Base-by-base conservation (phyloP, 257 asterid genomes). In the Echites panduratus region DNA sequence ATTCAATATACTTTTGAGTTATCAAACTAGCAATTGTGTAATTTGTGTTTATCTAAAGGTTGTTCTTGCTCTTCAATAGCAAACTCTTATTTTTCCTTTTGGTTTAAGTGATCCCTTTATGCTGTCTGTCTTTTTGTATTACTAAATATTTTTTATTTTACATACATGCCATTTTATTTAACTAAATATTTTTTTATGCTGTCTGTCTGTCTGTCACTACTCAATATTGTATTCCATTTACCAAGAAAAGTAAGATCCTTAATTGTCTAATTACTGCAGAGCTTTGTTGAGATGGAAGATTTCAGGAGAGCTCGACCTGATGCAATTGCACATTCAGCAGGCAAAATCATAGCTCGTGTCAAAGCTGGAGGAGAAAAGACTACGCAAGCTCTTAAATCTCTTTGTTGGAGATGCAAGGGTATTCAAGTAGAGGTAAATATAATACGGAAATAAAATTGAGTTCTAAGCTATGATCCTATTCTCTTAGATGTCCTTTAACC, bases 371-470 rank as follows among this genome's bases (percentile, higher is more conserved):
- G 96, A 76, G 97, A 95, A 78, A 95, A 90, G 94, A 95, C 91
- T 75, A 79, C 78, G 16, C 96, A 95, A 77, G 97, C 99, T 70
- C 88, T 95, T 71, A 89, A 87, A 83, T 90, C 99, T 56, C 88
- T 92, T 45, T 95, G 98, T 81, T 92, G 95, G 99, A 89, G 97
- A 87, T 84, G 91, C 89, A 89, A 88, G 91, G 96, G 98, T 63
- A 86, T 95, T 80, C 97, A 88, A 84, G 98, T 82, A 61, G 96
- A 95, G 97, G 99, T 95, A 94, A 69, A 35, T 19, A 75, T 66
- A 71, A 66, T 5, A 71, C 0, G 29, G 19, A 57, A 66, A n/a
- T 24, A 53, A 66, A 72, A 26, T 74, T 56, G 63, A 50, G 63
- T 40, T 22, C 41, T 22, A 67, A 45, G 57, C 57, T 44, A 41